Conservation (phyloP, 225 moss, liverwort and hornwort species). For the Pseudisothecium myosuroides region DNA sequence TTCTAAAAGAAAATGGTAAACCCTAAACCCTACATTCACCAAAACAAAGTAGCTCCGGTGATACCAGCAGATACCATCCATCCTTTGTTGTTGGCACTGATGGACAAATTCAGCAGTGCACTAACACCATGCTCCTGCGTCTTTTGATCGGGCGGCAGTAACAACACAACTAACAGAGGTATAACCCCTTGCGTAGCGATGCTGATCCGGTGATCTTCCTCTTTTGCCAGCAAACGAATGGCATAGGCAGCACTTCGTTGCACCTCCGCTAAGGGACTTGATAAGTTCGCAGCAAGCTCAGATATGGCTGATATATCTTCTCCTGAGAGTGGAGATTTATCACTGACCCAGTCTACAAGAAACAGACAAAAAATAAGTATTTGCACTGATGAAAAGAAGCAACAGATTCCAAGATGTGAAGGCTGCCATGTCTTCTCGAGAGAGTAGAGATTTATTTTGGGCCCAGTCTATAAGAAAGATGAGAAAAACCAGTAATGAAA, state of each 20-base stretch:
- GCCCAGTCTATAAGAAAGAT: not conserved
- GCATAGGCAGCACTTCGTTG: slow-evolving; percentile 48
- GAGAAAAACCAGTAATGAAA: not conserved
- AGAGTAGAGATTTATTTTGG: not conserved
- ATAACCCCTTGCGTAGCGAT: slow-evolving; percentile 50
- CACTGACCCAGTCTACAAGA: not conserved
- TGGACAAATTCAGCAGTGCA: slow-evolving; percentile 70
- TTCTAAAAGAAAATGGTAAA: not conserved
- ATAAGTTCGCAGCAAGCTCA: slow-evolving; percentile 31
- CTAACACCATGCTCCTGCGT: slow-evolving; percentile 81
- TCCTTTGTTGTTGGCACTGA: slow-evolving; percentile 67
- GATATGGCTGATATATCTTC: not conserved
- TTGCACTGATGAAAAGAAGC: not conserved
- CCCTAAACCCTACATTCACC: not conserved
- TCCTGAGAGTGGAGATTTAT: not conserved
- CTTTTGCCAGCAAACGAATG: slow-evolving; percentile 36
- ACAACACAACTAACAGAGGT: slow-evolving; percentile 43
- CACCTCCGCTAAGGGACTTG: slow-evolving; percentile 14
- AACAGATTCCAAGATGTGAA: not conserved
- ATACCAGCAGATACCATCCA: slow-evolving; percentile 43
- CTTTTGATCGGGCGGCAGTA: slow-evolving; percentile 35
- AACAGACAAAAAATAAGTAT: not conserved
- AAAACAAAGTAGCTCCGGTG: not conserved
- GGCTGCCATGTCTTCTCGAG: too few species aligned
- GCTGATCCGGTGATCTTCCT: slow-evolving; percentile 51